Evolutionary conservation across 176 grass and related monocot genomes (phyloP), one percentile per base, ranked within the genome.

Genomic region (Stipa capillata): DNA sequence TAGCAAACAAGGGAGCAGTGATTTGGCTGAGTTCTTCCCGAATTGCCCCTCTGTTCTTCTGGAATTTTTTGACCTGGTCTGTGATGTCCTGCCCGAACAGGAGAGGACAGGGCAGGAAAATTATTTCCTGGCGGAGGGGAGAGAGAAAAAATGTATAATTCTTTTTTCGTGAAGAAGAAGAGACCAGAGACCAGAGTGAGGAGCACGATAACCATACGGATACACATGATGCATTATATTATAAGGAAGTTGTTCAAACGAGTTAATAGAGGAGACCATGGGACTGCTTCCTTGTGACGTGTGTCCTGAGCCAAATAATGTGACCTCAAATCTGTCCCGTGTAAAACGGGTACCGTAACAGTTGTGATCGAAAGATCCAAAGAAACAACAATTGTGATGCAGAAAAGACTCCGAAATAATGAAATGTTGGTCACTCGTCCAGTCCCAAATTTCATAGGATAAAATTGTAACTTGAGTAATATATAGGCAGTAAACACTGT

Each of bases 241-340:
- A 40, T 73, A 6, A 50, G 44, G 60, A 39, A 62, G 69, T 54
- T 63, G 76, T 62, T 62, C 43, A 70, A n/a, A 67, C 1, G 52
- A 73, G 73, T 80, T 85, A 70, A 70, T 54, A 1, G 34, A 68
- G 81, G 43, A 80, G 69, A 80, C 76, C 87, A 32, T 47, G 58
- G 54, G 43, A 45, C 32, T 37, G 66, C 66, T 51, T 55, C 61
- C 25, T 4, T 40, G 17, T 88, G 86, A 80, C 87, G 82, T 89
- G 82, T 85, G 82, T 34, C 51, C 53, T 80, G 76, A 76, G 44
- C 61, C 87, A 54, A 76, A 69, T 83, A 17, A 63, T 69, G 83
- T 53, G 61, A 49, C 45, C 69, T 33, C 66, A n/a, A 59, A 67
- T 42, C 33, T 21, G 69, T 29, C 53, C 76, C 81, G 59, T 79